A percentile compares a stretch with the other conserved stretches of the same genome.
phyloP scores from a whole-genome alignment of 208 protist species.

The Trypanosomatidae sp. region DNA sequence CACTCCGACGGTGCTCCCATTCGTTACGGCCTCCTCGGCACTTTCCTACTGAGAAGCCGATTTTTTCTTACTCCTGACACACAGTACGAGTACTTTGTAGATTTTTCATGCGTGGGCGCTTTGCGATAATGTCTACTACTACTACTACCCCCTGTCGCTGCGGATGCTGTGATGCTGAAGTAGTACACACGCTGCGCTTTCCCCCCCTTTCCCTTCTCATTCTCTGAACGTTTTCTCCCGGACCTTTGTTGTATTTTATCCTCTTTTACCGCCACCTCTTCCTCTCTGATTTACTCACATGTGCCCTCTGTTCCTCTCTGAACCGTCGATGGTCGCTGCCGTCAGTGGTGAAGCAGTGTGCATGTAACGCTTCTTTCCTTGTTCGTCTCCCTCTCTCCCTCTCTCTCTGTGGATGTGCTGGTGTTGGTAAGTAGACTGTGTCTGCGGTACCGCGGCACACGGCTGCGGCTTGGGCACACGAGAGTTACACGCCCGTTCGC shows the following conservation, averaged over 20 bases:
- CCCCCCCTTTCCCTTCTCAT: slow-evolving; percentile 1
- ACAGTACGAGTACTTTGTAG: neutral
- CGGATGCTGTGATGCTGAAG: too few species aligned
- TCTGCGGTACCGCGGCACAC: neutral
- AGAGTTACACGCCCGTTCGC: neutral
- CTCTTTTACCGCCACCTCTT: slow-evolving; percentile 1
- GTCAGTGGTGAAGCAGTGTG: slow-evolving; percentile 1
- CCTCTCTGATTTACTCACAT: slow-evolving; percentile 20
- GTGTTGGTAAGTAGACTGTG: neutral
- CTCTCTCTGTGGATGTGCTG: neutral
- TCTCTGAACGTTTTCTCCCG: neutral
- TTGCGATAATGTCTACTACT: too few species aligned
- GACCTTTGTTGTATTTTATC: slow-evolving; percentile 2
- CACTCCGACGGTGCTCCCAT: neutral
- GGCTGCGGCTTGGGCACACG: neutral
- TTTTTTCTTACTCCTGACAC: neutral
- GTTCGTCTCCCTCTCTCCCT: neutral
- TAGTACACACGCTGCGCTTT: neutral
- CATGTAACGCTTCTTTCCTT: slow-evolving; percentile 4
- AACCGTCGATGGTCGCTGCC: neutral
- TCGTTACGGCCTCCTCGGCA: too few species aligned
- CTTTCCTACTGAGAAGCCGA: too few species aligned
- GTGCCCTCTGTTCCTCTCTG: neutral
- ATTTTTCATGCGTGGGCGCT: too few species aligned
- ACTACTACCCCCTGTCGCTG: too few species aligned